Evolutionary conservation across 257 asterid genomes (phyloP).

Genomic region (Jacaranda mimosifolia): DNA sequence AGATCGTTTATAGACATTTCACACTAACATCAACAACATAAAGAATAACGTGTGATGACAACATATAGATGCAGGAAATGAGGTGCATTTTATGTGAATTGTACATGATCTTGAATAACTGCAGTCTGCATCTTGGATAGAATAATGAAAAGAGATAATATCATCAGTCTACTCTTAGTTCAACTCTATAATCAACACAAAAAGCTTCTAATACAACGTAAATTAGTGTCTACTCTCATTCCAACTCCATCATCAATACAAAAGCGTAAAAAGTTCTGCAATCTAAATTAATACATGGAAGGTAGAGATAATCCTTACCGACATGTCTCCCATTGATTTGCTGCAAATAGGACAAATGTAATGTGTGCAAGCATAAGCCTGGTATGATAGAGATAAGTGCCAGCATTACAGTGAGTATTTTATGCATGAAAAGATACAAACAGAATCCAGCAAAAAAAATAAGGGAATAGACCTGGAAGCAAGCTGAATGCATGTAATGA

Average conservation of each 20-base stretch:
- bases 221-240: background rate
- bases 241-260: background rate
- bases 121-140: background rate
- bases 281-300: background rate
- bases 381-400: constrained; percentile 32
- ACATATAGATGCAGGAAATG: background rate
- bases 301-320: constrained; percentile 63
- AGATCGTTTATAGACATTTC: no score
- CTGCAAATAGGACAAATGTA: constrained; percentile 96
- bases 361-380: constrained; percentile 97
- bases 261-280: background rate
- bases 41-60: no score
- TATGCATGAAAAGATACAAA: background rate
- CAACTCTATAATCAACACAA: background rate
- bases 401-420: constrained; percentile 1
- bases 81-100: background rate
- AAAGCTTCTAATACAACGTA: background rate
- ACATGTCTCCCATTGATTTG: constrained; percentile 99
- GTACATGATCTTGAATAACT: background rate
- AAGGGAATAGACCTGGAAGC: constrained; percentile 78
- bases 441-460: constrained; percentile 9
- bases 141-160: background rate
- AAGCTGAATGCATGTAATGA: constrained; percentile 97
- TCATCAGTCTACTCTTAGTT: background rate
- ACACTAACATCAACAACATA: no score